These are phyloP conservation scores for Pythium utonaiense DNA, from an alignment of 352 stramenopile species.

Conservation along the genomic window DNA sequence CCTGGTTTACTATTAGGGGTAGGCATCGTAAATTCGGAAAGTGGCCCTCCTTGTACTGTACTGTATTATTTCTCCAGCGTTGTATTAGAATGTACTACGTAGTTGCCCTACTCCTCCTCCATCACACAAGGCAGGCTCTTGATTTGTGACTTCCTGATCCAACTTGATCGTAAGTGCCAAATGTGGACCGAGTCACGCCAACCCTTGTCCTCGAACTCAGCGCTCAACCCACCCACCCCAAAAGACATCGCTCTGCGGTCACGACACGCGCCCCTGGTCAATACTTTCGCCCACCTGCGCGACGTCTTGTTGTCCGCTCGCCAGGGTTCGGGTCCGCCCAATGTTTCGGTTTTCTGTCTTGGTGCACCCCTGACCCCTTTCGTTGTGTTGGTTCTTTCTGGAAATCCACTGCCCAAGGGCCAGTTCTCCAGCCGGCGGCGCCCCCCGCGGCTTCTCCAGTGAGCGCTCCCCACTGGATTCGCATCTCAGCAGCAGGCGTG, in stretches of 20 bases:
- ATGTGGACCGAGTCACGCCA: no score
- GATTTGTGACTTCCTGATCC: no score
- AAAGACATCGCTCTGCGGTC: neutral
- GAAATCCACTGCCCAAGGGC: neutral
- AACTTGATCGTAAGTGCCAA: no score
- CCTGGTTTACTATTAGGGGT: neutral
- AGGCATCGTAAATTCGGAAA: neutral
- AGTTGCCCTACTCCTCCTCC: no score
- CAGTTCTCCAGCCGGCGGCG: neutral
- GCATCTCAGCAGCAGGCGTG: conserved; percentile 10
- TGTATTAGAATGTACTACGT: no score
- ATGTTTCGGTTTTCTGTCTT: neutral
- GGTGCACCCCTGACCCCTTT: neutral
- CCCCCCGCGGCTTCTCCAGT: neutral
- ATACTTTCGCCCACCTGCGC: neutral
- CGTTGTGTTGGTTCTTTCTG: neutral
- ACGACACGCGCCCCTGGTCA: neutral
- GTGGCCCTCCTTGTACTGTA: neutral
- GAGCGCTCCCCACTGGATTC: conserved; percentile 10
- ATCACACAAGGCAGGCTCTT: no score
- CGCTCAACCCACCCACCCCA: neutral
- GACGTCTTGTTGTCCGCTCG: neutral
- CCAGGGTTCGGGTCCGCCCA: neutral
- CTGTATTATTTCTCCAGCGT: neutral
- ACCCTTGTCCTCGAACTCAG: neutral